A percentile compares a stretch with the other conserved stretches of the same genome.
These are phyloP conservation scores for Aspergillus caelatus DNA, from an alignment of 2,329 filamentous ascomycete genomes.

Conservation along the genomic window DNA sequence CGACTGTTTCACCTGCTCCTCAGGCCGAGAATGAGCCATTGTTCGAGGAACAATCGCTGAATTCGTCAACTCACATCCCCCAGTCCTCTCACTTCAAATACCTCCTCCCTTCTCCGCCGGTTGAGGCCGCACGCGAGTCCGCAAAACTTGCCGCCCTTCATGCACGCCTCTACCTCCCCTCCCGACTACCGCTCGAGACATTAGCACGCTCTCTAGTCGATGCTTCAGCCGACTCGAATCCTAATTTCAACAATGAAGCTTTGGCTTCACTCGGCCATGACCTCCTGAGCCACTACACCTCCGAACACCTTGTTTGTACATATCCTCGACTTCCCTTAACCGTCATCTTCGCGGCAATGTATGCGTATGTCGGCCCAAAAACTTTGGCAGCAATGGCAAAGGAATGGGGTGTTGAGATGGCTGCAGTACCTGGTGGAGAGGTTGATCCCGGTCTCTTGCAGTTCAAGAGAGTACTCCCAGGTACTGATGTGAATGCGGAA, in stretches of 20 bases:
- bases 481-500: slow-evolving; percentile 43
- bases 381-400: slow-evolving; percentile 72
- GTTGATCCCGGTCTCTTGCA: slow-evolving; percentile 91
- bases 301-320: slow-evolving; percentile 83
- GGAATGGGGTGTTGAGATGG: slow-evolving; percentile 90
- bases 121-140: slow-evolving; percentile 68
- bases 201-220: slow-evolving; percentile 86
- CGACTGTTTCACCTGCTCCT: slow-evolving; percentile 39
- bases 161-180: slow-evolving; percentile 80
- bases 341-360: slow-evolving; percentile 84
- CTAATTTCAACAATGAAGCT: slow-evolving; percentile 84
- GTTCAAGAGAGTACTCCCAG: slow-evolving; percentile 60
- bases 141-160: slow-evolving; percentile 92
- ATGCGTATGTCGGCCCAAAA: slow-evolving; percentile 76
- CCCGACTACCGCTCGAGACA: slow-evolving; percentile 80
- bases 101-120: slow-evolving; percentile 70
- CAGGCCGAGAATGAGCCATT: slow-evolving; percentile 31
- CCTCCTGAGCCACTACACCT: slow-evolving; percentile 83
- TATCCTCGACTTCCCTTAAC: slow-evolving; percentile 88
- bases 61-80: slow-evolving; percentile 24
- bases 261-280: slow-evolving; percentile 80
- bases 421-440: slow-evolving; percentile 83
- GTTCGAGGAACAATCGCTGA: slow-evolving; percentile 28
- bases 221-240: slow-evolving; percentile 76
- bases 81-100: slow-evolving; percentile 38